Percentiles rank a stretch among this genome's conserved stretches.
Evolutionary conservation across 2,329 filamentous ascomycete species (phyloP).

Genomic region (Aspergillus tamarii): DNA sequence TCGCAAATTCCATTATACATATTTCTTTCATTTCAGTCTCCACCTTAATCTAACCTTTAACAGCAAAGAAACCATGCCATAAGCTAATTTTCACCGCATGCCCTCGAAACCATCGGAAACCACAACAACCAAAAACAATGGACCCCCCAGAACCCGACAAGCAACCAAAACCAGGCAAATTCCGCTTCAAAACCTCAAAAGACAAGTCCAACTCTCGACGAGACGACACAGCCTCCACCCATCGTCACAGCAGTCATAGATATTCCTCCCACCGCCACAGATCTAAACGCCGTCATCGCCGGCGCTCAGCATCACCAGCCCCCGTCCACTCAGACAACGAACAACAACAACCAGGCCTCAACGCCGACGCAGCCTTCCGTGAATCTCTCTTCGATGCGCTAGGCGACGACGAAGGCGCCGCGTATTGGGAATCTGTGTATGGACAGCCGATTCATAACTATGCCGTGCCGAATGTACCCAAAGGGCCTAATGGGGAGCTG

Average conservation of each 20-base stretch:
- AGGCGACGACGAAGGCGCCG: constrained; percentile 92
- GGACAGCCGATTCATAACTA: constrained; percentile 91
- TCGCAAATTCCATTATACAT: no score
- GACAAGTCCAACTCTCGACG: constrained; percentile 10
- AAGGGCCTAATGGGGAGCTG: constrained; percentile 60
- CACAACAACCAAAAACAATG: neutral
- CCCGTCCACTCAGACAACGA: neutral
- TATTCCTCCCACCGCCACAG: constrained; percentile 27
- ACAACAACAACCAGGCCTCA: constrained; percentile 39
- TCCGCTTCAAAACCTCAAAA: constrained; percentile 37
- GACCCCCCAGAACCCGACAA: constrained; percentile 14
- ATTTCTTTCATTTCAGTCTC: no score
- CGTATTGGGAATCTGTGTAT: constrained; percentile 96
- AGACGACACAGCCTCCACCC: constrained; percentile 10
- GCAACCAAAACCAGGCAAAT: constrained; percentile 26
- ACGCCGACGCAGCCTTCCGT: constrained; percentile 78
- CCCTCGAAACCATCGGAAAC: no score
- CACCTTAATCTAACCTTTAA: neutral
- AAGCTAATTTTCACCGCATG: neutral
- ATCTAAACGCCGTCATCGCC: constrained; percentile 21
- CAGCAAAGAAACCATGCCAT: neutral
- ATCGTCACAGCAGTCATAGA: constrained; percentile 22
- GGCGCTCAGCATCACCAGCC: neutral
- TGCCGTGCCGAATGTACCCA: constrained; percentile 51
- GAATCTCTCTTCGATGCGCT: constrained; percentile 96